phyloP scores from a whole-genome alignment of 768 basidiomycete genomes.

The Xerocomellus dryophilus region DNA sequence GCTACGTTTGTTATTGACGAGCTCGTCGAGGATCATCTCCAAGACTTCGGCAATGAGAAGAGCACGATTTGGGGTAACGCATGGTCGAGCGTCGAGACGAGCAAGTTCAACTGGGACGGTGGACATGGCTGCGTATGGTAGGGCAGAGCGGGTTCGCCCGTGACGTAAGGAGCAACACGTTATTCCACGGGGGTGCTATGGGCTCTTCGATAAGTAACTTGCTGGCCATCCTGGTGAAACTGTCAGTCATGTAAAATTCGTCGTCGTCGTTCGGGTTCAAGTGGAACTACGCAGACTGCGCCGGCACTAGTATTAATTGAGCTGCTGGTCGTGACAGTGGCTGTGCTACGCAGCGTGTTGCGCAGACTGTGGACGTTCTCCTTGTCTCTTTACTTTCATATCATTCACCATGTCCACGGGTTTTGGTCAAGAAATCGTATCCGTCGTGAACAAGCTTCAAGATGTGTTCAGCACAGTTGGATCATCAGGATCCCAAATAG shows the following conservation, averaged over 20 bases:
- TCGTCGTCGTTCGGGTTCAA: background rate
- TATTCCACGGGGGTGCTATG: background rate
- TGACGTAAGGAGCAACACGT: constrained; percentile 10
- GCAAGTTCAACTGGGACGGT: background rate
- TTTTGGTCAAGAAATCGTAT: constrained; percentile 79
- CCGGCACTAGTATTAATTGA: too few species aligned
- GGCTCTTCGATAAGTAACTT: background rate
- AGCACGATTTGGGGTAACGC: background rate
- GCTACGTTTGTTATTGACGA: constrained; percentile 15
- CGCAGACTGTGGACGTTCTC: constrained; percentile 2
- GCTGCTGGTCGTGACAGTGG: constrained; percentile 15
- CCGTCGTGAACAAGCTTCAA: constrained; percentile 83
- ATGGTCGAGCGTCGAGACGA: background rate
- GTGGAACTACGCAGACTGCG: background rate
- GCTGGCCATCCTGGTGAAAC: background rate
- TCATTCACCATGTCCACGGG: constrained; percentile 46
- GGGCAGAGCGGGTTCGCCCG: too few species aligned
- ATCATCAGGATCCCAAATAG: constrained; percentile 72
- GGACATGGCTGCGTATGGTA: constrained; percentile 6
- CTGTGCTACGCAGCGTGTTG: constrained; percentile 22
- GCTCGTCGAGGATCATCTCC: constrained; percentile 23
- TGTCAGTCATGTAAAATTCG: background rate
- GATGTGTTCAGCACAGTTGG: constrained; percentile 88
- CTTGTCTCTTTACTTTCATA: constrained; percentile 20
- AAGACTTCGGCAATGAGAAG: constrained; percentile 22